Percentiles rank a stretch among this genome's conserved stretches.
phyloP scores from a whole-genome alignment of 2,329 filamentous ascomycete genomes.

The Ophiosphaerella korrae region DNA sequence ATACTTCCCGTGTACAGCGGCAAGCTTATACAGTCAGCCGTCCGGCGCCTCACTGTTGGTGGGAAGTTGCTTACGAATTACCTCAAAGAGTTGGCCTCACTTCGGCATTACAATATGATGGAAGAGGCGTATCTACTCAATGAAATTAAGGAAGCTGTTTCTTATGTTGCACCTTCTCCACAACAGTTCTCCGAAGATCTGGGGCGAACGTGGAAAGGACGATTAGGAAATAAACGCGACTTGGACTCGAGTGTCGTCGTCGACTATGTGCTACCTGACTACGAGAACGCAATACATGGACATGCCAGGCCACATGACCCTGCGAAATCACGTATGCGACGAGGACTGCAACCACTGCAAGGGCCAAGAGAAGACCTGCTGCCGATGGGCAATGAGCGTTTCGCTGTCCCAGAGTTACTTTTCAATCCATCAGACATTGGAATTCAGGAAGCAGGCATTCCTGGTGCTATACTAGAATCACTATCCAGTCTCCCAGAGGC shows the following conservation, averaged over 20 bases:
- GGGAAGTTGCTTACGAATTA: conserved; percentile 94
- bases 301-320: conserved; percentile 79
- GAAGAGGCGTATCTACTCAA: conserved; percentile 94
- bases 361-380: conserved; percentile 74
- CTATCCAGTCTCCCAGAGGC: conserved; percentile 77
- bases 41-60: conserved; percentile 85
- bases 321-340: conserved; percentile 58
- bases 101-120: conserved; percentile 93
- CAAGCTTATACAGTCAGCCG: conserved; percentile 76
- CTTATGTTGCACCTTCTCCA: conserved; percentile 74
- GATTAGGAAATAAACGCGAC: conserved; percentile 62
- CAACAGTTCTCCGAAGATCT: conserved; percentile 71
- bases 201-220: conserved; percentile 77
- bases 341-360: conserved; percentile 55
- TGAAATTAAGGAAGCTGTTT: conserved; percentile 90
- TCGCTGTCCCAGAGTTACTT: conserved; percentile 84
- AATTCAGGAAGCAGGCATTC: conserved; percentile 79
- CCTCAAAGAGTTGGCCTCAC: conserved; percentile 83
- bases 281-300: conserved; percentile 67
- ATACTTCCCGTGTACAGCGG: conserved; percentile 85
- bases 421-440: conserved; percentile 88
- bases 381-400: conserved; percentile 89
- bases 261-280: conserved; percentile 91
- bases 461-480: conserved; percentile 81
- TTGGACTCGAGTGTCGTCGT: conserved; percentile 67